Percentiles rank a stretch among this genome's conserved stretches.
phyloP scores from a whole-genome alignment of 805 yeast species.

The Starmera quercuum region DNA sequence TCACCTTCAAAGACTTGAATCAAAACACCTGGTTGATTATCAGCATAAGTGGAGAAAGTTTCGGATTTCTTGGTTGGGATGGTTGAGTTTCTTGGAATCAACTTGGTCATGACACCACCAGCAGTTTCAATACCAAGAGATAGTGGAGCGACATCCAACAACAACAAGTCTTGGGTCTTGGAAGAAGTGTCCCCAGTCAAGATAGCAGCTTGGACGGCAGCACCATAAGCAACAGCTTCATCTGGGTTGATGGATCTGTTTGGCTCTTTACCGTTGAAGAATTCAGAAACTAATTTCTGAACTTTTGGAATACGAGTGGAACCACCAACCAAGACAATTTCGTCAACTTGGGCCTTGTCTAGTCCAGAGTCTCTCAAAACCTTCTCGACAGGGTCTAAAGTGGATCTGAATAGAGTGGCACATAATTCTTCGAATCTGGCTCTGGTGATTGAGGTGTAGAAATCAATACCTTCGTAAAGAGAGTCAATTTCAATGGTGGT shows the following conservation, averaged over 20 bases:
- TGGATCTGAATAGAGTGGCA: slow-evolving; percentile 89
- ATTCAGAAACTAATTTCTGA: slow-evolving; percentile 91
- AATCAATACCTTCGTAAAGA: slow-evolving; percentile 89
- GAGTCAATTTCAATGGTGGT: slow-evolving; percentile 95
- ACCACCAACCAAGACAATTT: slow-evolving; percentile 95
- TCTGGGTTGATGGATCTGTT: slow-evolving; percentile 96
- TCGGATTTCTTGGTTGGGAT: slow-evolving; percentile 97
- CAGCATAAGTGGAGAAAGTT: slow-evolving; percentile 93
- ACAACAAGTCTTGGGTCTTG: slow-evolving; percentile 89
- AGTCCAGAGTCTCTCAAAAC: slow-evolving; percentile 86
- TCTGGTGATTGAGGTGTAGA: slow-evolving; percentile 93
- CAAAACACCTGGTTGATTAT: slow-evolving; percentile 97
- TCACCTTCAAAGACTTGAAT: slow-evolving; percentile 98
- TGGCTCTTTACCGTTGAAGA: slow-evolving; percentile 96
- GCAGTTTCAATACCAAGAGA: slow-evolving; percentile 98
- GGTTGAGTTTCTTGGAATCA: slow-evolving; percentile 94
- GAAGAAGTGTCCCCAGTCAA: slow-evolving; percentile 94
- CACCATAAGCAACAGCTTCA: slow-evolving; percentile 99
- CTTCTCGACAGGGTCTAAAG: slow-evolving; percentile 92
- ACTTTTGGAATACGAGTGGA: slow-evolving; percentile 97
- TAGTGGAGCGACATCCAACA: slow-evolving; percentile 95
- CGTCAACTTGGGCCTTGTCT: slow-evolving; percentile 85
- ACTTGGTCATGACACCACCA: slow-evolving; percentile 98
- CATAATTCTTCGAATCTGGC: slow-evolving; percentile 97
- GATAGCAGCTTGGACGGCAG: slow-evolving; percentile 97